Evolutionary conservation across 108 stramenopile genomes (phyloP), one percentile per base, ranked within the genome.

Genomic region (Cylindrotheca fusiformis): DNA sequence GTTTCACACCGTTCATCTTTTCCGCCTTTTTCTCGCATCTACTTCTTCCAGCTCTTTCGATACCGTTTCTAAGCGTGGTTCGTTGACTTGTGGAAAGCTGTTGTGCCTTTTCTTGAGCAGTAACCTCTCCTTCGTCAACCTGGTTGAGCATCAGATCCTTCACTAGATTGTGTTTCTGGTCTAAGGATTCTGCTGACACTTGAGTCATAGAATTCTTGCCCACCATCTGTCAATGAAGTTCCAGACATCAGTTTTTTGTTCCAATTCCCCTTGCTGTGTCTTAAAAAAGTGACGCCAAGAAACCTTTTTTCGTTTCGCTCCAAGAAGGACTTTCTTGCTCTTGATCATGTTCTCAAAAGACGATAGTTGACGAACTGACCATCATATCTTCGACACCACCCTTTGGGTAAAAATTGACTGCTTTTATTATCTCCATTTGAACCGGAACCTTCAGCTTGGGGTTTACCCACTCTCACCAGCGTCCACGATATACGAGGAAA

Each of bases 151-250:
- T 84, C 47, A 74, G 64, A 28, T 83, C 80, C 58, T 80, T 73
- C 12, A 85, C 73, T 21, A 74, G 54, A 5, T 65, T 56, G 61
- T 76, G 69, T 57, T 94, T 94, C 47, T 86, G 77, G 53, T 81
- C 73, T 52, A 90, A 67, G 2, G 83, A 77, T 0, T 56, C 65
- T n/a, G 74, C 33, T 12, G 79, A 78, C 24, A 86, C 67, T n/a
- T 8, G 62, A 57, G 60, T 96, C 93, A 60, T 95, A 96, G 27
- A 97, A 78, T 4, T 71, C 64, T 75, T 96, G 84, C 66, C 96
- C 95, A 4, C 68, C 65, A 21, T 80, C 78, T 21, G 75, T 59
- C 32, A 97, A 62, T 24, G 83, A 55, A n/a, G 80, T 80, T 17
- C 95, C 88, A 25, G 63, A 50, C 73, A 88, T 68, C 44, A 97